Evolutionary conservation across 495 filamentous ascomycete species (phyloP), one percentile per base, ranked within the genome.

Genomic region (Penicillium bovifimosum): DNA sequence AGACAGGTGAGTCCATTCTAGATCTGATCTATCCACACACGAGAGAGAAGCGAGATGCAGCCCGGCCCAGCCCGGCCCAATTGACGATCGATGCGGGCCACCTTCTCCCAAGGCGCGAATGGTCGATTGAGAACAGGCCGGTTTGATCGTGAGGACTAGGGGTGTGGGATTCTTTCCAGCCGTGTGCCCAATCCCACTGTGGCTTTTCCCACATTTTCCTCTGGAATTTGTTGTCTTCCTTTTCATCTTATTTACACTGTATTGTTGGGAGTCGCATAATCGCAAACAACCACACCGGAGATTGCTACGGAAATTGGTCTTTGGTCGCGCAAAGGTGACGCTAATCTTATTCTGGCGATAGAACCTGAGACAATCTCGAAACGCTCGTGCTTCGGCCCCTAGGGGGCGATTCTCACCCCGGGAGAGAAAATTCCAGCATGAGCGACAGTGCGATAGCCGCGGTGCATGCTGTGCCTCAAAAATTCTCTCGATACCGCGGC

Each of bases 401-500:
- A 4, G 32, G 44, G 44, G 36, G 35, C n/a, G 9, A 24, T 9
- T 18, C 16, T 20, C 9, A 35, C 16, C 16, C 9, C 2, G 20
- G 2, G 20, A 4, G 32, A 18, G 35, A 38, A 47, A 14, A 14
- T 7, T 47, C 20, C 31, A 46, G 11, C 41, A 44, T 44, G 41
- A 32, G n/a, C 14, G 31, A 29, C 9, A 31, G 47, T 36, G 48
- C 34, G 24, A 18, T 17, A 18, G 17, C 24, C 31, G 56, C 38
- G 32, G 50, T 47, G 35, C 58, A 62, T 28, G 47, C 55, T 6
- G 39, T 56, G 17, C 54, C 61, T 32, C 50, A 53, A 24, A 73
- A 69, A 50, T 69, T 72, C 50, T 72, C 70, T 4, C 65, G 67
- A 31, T 72, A 73, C 47, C 67, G 62, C 63, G 31, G 68, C 68